Conservation (phyloP, 2,329 filamentous ascomycete species). For the Aplosporella prunicola region DNA sequence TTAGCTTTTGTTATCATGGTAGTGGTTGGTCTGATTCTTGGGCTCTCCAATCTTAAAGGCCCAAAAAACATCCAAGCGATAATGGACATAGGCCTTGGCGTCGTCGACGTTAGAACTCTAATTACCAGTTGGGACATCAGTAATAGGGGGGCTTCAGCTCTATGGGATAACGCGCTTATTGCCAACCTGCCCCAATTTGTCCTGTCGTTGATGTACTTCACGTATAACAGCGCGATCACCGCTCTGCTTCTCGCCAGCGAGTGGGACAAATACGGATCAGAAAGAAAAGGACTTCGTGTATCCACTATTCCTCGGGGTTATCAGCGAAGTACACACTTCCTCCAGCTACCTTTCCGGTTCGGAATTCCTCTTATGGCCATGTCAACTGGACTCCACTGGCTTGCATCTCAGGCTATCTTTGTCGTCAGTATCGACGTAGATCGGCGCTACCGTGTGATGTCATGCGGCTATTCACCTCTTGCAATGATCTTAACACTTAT, state of each 20-base stretch:
- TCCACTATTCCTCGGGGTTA: slow-evolving; percentile 20
- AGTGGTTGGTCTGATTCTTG: no score
- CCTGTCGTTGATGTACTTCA: slow-evolving; percentile 38
- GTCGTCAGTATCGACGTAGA: slow-evolving; percentile 23
- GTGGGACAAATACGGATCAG: slow-evolving; percentile 32
- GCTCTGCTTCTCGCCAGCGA: slow-evolving; percentile 39
- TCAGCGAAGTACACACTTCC: slow-evolving; percentile 34
- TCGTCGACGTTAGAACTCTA: no score
- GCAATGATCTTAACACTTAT: slow-evolving; percentile 12
- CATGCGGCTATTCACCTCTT: slow-evolving; percentile 13
- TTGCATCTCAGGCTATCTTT: slow-evolving; percentile 37
- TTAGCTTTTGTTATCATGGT: no score
- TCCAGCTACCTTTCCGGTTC: slow-evolving; percentile 31
- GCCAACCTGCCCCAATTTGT: slow-evolving; percentile 41
- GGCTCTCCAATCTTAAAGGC: no score
- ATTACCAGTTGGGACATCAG: no score
- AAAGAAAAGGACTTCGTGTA: slow-evolving; percentile 28
- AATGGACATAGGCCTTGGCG: no score
- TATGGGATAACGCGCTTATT: slow-evolving; percentile 26
- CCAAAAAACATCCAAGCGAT: no score
- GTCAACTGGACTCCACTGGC: slow-evolving; percentile 32
- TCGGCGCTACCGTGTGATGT: not conserved
- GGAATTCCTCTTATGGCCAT: slow-evolving; percentile 26
- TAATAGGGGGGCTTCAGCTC: no score
- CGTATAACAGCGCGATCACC: slow-evolving; percentile 38